Evolutionary conservation across 2,329 filamentous ascomycete species (phyloP).

Genomic region (Microdochium nivale): DNA sequence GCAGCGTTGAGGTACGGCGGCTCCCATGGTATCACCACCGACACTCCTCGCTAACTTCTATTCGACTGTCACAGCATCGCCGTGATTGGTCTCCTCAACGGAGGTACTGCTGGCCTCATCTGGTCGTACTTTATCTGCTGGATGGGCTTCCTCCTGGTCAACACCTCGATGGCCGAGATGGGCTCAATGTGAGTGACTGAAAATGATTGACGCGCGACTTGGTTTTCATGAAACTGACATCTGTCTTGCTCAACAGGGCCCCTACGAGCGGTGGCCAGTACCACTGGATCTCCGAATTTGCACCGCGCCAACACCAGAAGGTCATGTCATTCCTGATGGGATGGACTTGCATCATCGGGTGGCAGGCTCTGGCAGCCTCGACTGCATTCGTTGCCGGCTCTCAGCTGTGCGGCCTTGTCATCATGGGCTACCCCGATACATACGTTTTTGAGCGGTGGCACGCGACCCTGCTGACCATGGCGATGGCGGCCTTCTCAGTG

Average conservation of each 20-base stretch:
- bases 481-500: constrained; percentile 27
- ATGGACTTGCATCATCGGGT: constrained; percentile 36
- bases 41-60: too few species aligned
- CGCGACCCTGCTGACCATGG: constrained; percentile 31
- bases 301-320: constrained; percentile 36
- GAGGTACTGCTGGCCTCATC: constrained; percentile 35
- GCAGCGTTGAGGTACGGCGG: not conserved
- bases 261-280: constrained; percentile 51
- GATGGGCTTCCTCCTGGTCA: constrained; percentile 27
- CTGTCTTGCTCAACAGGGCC: constrained; percentile 22
- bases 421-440: constrained; percentile 21
- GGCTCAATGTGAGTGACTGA: constrained; percentile 29
- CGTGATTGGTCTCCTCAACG: constrained; percentile 23
- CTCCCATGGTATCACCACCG: too few species aligned
- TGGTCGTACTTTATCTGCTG: constrained; percentile 32
- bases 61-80: too few species aligned
- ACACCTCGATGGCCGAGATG: constrained; percentile 38
- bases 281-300: constrained; percentile 48
- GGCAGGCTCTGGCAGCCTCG: constrained; percentile 31
- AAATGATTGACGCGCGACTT: not conserved
- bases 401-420: constrained; percentile 33
- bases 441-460: constrained; percentile 30
- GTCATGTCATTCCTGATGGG: constrained; percentile 42
- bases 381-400: constrained; percentile 32
- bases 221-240: too few species aligned